phyloP scores from a whole-genome alignment of 352 stramenopile species.

The Saprolegnia parasitica region DNA sequence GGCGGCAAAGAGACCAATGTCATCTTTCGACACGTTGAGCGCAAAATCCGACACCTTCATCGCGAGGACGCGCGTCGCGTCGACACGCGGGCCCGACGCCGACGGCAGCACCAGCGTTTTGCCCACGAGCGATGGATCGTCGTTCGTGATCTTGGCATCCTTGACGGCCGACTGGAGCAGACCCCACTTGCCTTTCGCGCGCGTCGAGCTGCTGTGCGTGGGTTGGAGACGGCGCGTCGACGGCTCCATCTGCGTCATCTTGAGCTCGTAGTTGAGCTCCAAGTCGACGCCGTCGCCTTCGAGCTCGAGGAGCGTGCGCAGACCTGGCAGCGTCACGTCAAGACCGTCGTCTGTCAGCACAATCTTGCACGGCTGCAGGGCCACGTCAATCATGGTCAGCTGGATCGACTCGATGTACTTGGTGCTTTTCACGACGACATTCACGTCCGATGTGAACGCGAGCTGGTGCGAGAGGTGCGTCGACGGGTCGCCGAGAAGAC shows the following conservation, averaged over 20 bases:
- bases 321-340: conserved; percentile 61
- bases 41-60: conserved; percentile 83
- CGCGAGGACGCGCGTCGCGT: conserved; percentile 55
- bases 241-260: conserved; percentile 40
- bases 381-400: conserved; percentile 72
- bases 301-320: conserved; percentile 76
- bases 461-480: conserved; percentile 70
- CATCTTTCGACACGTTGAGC: conserved; percentile 72
- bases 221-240: not conserved
- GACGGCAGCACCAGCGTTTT: not conserved
- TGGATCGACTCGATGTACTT: conserved; percentile 61
- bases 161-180: conserved; percentile 19
- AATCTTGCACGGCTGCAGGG: conserved; percentile 68
- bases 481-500: conserved; percentile 67
- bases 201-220: conserved; percentile 6
- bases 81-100: not conserved
- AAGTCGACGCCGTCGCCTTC: conserved; percentile 84
- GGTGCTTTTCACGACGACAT: conserved; percentile 56
- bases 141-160: conserved; percentile 5
- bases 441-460: conserved; percentile 73
- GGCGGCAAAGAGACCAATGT: conserved; percentile 74
- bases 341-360: conserved; percentile 60
- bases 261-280: conserved; percentile 64
- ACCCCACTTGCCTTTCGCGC: conserved; percentile 14
- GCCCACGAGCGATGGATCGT: not conserved